A percentile compares a stretch with the other conserved stretches of the same genome.
Conservation (phyloP, 2,329 filamentous ascomycete species). For the Paracamarosporium sp. region DNA sequence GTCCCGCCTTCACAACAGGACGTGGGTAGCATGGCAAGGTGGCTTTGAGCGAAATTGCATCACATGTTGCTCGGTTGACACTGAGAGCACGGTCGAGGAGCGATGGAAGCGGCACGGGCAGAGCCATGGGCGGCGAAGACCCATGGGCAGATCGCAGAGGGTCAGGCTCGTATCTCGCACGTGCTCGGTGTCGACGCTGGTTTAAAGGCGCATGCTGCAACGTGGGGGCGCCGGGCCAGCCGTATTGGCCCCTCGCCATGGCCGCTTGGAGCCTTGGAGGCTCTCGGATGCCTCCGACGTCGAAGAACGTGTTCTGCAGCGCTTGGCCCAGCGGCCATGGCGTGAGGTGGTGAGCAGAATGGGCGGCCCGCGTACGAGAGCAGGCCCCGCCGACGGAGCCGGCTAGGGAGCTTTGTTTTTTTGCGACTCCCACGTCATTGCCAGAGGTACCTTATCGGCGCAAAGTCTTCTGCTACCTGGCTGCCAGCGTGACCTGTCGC, state of each 20-base stretch:
- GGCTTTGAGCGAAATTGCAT: too few species aligned
- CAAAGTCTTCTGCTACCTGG: background rate
- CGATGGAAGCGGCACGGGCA: too few species aligned
- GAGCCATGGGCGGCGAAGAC: too few species aligned
- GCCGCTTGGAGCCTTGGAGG: background rate
- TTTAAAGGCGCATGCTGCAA: background rate
- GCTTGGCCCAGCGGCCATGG: background rate
- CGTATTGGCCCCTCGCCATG: background rate
- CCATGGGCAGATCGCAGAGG: background rate
- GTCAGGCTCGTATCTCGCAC: background rate
- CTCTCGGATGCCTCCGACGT: background rate
- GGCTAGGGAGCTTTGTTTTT: constrained; percentile 11
- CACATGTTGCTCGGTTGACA: too few species aligned
- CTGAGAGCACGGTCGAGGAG: too few species aligned
- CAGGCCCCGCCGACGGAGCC: background rate
- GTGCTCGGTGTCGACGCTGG: background rate
- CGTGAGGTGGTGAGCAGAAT: constrained; percentile 1
- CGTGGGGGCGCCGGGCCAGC: background rate
- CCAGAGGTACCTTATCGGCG: constrained; percentile 1
- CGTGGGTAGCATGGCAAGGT: too few species aligned
- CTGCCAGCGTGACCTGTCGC: background rate
- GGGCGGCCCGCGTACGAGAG: constrained; percentile 4
- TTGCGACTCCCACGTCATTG: constrained; percentile 9
- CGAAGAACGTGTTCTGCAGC: background rate
- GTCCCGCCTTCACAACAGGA: too few species aligned